Evolutionary conservation across 1,284 basidiomycete species (phyloP).

Genomic region (Heimioporus retisporus): DNA sequence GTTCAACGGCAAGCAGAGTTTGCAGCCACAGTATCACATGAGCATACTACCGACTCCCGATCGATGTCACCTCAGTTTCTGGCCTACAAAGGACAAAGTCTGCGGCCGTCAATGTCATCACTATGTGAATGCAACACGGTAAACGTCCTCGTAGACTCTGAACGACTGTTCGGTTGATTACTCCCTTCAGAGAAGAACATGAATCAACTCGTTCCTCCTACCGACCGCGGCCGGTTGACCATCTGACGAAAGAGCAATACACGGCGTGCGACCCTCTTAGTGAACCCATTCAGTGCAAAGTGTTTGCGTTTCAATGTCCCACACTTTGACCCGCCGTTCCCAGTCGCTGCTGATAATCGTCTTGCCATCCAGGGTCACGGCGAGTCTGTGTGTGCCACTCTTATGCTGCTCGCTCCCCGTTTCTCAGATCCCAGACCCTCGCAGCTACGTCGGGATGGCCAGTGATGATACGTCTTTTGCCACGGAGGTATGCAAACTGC

Average conservation of each 20-base stretch:
- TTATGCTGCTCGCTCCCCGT: neutral
- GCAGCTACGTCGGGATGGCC: neutral
- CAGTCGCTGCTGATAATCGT: neutral
- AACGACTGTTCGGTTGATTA: neutral
- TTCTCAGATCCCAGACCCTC: constrained; percentile 9
- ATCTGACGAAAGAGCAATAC: constrained; percentile 20
- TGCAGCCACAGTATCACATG: neutral
- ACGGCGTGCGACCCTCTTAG: too few relatives aligned
- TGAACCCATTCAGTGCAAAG: neutral
- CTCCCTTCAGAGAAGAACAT: too few relatives aligned
- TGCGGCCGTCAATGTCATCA: neutral
- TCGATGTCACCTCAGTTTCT: too few relatives aligned
- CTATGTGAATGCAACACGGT: neutral
- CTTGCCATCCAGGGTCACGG: neutral
- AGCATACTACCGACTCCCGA: constrained; percentile 6
- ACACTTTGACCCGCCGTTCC: neutral
- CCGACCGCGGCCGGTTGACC: constrained; percentile 3
- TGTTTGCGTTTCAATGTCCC: constrained; percentile 6
- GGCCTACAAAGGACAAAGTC: neutral
- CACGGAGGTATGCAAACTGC: too few relatives aligned
- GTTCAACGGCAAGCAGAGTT: constrained; percentile 4
- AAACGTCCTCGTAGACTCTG: neutral
- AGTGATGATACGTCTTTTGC: constrained; percentile 3
- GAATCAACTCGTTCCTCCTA: too few relatives aligned
- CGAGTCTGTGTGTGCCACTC: neutral